Conservation (phyloP, 208 protist species). For the Leishmania tarentolae region DNA sequence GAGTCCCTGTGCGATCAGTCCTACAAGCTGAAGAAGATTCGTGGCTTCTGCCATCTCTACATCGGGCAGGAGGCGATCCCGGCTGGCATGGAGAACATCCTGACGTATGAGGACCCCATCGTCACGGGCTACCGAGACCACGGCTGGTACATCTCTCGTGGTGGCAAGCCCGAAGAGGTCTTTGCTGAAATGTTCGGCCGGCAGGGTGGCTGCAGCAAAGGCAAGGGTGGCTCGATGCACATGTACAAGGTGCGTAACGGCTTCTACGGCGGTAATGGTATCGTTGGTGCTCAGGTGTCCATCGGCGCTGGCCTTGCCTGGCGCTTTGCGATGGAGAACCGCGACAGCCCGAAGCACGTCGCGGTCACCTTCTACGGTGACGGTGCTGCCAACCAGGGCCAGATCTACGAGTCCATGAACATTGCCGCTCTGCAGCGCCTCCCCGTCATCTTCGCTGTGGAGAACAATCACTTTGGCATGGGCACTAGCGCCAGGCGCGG, state of each 20-base stretch:
- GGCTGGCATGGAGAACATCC: slow-evolving; percentile 93
- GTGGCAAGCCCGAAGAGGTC: slow-evolving; percentile 87
- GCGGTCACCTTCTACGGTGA: slow-evolving; percentile 96
- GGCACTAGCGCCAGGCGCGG: slow-evolving; percentile 94
- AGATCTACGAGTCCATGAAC: slow-evolving; percentile 98
- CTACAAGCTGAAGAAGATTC: slow-evolving; percentile 97
- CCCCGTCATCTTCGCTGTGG: slow-evolving; percentile 95
- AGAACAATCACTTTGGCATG: slow-evolving; percentile 99
- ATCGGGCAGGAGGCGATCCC: slow-evolving; percentile 97
- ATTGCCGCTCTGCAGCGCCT: slow-evolving; percentile 98
- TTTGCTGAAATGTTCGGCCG: slow-evolving; percentile 94
- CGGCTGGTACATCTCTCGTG: slow-evolving; percentile 91
- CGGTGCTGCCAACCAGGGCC: slow-evolving; percentile 98
- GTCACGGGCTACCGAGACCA: slow-evolving; percentile 98
- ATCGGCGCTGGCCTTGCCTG: slow-evolving; percentile 96
- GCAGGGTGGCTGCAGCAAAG: slow-evolving; percentile 87
- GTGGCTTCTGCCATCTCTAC: slow-evolving; percentile 99
- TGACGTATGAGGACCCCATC: slow-evolving; percentile 91
- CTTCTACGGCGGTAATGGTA: slow-evolving; percentile 99
- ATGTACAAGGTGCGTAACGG: slow-evolving; percentile 94
- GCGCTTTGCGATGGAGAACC: slow-evolving; percentile 81
- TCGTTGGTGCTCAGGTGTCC: slow-evolving; percentile 97
- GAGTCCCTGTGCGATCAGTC: slow-evolving; percentile 94
- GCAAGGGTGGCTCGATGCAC: slow-evolving; percentile 98
- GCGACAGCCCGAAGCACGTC: slow-evolving; percentile 85